These are phyloP conservation scores for Phylloporus arenicola DNA, from an alignment of 768 basidiomycete species.

Conservation along the genomic window DNA sequence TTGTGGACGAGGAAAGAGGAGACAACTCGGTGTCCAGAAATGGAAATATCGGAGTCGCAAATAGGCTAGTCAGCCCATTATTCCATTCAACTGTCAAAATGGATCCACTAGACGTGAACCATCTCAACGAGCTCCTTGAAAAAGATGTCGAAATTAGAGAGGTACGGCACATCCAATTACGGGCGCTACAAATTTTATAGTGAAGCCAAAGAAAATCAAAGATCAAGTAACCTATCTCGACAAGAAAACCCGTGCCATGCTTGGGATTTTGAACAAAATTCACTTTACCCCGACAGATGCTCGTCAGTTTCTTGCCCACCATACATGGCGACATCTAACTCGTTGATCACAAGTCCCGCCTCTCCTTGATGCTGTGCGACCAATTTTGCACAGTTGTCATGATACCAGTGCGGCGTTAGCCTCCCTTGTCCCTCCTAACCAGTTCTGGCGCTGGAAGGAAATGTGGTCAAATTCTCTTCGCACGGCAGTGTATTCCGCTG, in stretches of 20 bases:
- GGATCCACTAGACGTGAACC: slow-evolving; percentile 52
- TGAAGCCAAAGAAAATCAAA: slow-evolving; percentile 61
- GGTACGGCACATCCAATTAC: slow-evolving; percentile 34
- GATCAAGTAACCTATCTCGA: slow-evolving; percentile 71
- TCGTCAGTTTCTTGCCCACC: slow-evolving; percentile 38
- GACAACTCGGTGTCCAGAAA: slow-evolving; percentile 10
- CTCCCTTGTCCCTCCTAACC: slow-evolving; percentile 56
- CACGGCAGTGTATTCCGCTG: slow-evolving; percentile 59
- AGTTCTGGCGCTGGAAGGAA: slow-evolving; percentile 83
- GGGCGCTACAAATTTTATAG: not conserved
- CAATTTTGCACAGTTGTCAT: slow-evolving; percentile 51
- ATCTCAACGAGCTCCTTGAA: slow-evolving; percentile 56
- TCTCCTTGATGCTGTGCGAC: slow-evolving; percentile 52
- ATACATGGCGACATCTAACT: slow-evolving; percentile 9
- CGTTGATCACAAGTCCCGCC: slow-evolving; percentile 44
- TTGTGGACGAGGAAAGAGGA: not conserved
- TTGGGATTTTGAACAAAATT: slow-evolving; percentile 73
- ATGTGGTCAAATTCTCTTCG: slow-evolving; percentile 73
- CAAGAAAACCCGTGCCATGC: slow-evolving; percentile 65
- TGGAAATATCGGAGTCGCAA: slow-evolving; percentile 6
- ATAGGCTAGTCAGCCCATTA: slow-evolving; percentile 1
- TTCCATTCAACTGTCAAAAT: slow-evolving; percentile 33
- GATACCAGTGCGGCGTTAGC: slow-evolving; percentile 49
- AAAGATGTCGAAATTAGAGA: slow-evolving; percentile 60
- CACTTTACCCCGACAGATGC: slow-evolving; percentile 64